Conservation (phyloP, 352 stramenopile species). For the Phytophthora boehmeriae region DNA sequence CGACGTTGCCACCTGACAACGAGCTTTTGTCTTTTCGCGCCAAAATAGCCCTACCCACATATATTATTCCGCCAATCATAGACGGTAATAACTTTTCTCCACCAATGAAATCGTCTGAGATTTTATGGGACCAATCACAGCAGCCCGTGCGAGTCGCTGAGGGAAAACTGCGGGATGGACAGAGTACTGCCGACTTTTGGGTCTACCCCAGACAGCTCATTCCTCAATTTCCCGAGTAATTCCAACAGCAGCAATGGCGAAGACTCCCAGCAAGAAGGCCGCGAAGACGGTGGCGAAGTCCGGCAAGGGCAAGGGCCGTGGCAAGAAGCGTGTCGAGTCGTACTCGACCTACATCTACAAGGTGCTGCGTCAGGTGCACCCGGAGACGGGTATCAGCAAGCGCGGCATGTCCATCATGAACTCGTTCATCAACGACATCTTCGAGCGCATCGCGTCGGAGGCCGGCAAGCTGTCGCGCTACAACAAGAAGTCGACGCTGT, state of each 20-base stretch:
- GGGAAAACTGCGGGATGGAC: constrained; percentile 28
- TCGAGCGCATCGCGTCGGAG: constrained; percentile 97
- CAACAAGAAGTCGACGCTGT: constrained; percentile 99
- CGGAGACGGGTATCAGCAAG: constrained; percentile 97
- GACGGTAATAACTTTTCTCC: not conserved
- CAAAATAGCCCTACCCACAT: constrained; percentile 28
- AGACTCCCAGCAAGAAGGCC: constrained; percentile 96
- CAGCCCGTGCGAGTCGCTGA: constrained; percentile 5
- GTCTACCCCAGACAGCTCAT: no score
- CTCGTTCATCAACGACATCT: constrained; percentile 99
- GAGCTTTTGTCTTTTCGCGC: constrained; percentile 16
- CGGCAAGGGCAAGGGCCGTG: constrained; percentile 79
- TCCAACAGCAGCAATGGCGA: no score
- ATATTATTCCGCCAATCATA: constrained; percentile 12
- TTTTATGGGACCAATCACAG: constrained; percentile 27
- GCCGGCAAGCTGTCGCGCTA: constrained; percentile 96
- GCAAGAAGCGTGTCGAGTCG: constrained; percentile 89
- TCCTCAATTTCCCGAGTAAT: no score
- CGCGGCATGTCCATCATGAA: constrained; percentile 99
- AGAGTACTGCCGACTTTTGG: not conserved
- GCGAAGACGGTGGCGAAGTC: constrained; percentile 84
- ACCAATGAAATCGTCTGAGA: constrained; percentile 15
- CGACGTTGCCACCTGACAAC: not conserved
- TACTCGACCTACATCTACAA: constrained; percentile 95
- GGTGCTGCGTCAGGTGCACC: constrained; percentile 95